These are phyloP conservation scores for Epichloe gansuensis DNA, from an alignment of 2,329 filamentous ascomycete genomes.

Conservation along the genomic window DNA sequence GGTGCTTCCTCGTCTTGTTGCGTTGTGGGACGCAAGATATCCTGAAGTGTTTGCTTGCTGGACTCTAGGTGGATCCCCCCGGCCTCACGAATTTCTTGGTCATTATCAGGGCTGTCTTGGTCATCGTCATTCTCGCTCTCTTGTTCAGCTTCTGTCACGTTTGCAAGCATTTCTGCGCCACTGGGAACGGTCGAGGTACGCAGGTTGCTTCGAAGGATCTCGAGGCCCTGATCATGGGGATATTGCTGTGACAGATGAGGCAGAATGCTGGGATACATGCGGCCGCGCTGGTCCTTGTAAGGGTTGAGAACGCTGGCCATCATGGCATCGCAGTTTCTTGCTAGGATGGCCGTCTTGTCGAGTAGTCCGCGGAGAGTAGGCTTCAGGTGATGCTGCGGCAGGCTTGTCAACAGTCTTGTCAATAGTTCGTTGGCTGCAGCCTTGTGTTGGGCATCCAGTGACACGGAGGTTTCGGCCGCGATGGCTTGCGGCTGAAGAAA, in stretches of 20 bases:
- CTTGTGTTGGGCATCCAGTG: conserved; percentile 33
- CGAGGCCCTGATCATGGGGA: conserved; percentile 50
- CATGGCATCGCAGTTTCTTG: conserved; percentile 57
- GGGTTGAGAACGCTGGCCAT: conserved; percentile 73
- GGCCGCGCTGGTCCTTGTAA: conserved; percentile 47
- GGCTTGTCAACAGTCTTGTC: conserved; percentile 42
- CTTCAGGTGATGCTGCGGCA: conserved; percentile 56
- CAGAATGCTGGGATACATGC: conserved; percentile 59
- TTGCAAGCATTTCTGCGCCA: conserved; percentile 16
- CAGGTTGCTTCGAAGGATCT: conserved; percentile 54
- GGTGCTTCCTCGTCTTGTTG: conserved; percentile 9
- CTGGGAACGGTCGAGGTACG: conserved; percentile 22
- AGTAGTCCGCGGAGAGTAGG: conserved; percentile 60
- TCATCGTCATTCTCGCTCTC: conserved; percentile 26
- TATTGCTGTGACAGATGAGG: conserved; percentile 63
- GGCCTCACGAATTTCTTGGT: conserved; percentile 7
- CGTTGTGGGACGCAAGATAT: conserved; percentile 10
- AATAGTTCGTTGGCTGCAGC: conserved; percentile 50
- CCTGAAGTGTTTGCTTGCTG: background rate
- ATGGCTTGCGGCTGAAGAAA: conserved; percentile 41
- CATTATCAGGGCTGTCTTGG: conserved; percentile 13
- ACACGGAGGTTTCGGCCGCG: conserved; percentile 18
- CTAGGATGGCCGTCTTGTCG: conserved; percentile 69
- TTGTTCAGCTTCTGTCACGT: conserved; percentile 24
- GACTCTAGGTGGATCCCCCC: background rate